Conservation (phyloP, 2,329 filamentous ascomycete species). For the Fusarium tjaetaba region DNA sequence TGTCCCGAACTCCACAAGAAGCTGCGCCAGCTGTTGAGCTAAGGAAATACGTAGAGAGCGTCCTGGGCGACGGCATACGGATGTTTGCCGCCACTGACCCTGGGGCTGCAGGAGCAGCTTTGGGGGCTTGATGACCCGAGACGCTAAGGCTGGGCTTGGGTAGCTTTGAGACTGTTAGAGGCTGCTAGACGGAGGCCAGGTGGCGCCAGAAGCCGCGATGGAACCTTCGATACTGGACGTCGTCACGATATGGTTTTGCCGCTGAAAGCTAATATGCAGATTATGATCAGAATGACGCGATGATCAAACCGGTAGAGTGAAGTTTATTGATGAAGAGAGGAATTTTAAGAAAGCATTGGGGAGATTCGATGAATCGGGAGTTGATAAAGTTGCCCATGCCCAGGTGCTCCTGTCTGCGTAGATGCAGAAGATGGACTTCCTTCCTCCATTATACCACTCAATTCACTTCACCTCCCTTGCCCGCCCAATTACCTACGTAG, state of each 20-base stretch:
- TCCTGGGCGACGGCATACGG: constrained; percentile 12
- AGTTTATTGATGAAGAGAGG: background rate
- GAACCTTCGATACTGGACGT: constrained; percentile 32
- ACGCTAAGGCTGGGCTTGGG: constrained; percentile 28
- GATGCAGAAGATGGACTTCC: background rate
- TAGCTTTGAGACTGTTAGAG: constrained; percentile 5
- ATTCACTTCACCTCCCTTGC: background rate
- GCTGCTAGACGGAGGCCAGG: constrained; percentile 8
- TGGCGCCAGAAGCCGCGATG: constrained; percentile 32
- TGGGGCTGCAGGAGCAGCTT: constrained; percentile 15
- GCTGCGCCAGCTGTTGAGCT: constrained; percentile 10
- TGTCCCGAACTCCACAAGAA: constrained; percentile 17
- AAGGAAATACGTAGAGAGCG: background rate
- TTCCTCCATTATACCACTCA: background rate
- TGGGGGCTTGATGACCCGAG: constrained; percentile 21
- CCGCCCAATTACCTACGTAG: background rate
- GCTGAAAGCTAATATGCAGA: background rate
- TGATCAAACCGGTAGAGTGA: background rate
- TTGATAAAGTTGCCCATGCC: background rate
- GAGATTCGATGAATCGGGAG: background rate
- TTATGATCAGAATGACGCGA: background rate
- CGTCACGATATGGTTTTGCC: constrained; percentile 1
- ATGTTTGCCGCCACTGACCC: constrained; percentile 32
- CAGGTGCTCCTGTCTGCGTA: background rate
- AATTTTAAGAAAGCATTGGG: background rate